Evolutionary conservation across 306 rosid genomes (phyloP).

Genomic region (Cicer cuneatum): DNA sequence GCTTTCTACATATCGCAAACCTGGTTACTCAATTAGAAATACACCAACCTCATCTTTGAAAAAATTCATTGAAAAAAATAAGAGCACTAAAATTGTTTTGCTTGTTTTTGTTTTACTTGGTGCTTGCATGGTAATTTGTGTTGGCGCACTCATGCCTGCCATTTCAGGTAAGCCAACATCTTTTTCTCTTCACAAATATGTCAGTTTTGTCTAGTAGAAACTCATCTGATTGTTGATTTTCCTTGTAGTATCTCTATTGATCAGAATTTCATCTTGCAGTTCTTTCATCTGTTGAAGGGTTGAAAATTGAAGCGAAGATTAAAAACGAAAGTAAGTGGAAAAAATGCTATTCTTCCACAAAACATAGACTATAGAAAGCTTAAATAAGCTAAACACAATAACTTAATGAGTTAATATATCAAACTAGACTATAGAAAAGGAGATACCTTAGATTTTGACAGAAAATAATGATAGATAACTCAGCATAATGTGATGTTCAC

Average conservation of each 20-base stretch:
- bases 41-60: constrained; percentile 56
- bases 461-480: constrained; percentile 27
- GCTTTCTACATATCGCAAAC: constrained; percentile 67
- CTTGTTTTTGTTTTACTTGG: constrained; percentile 77
- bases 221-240: constrained; percentile 31
- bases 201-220: constrained; percentile 24
- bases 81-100: constrained; percentile 56
- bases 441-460: constrained; percentile 19
- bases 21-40: constrained; percentile 59
- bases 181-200: constrained; percentile 31
- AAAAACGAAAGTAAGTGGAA: constrained; percentile 59
- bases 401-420: not conserved
- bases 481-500: constrained; percentile 18
- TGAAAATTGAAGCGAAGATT: constrained; percentile 56
- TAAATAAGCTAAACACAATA: constrained; percentile 28
- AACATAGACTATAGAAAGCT: no score
- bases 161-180: constrained; percentile 61
- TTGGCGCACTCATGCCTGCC: constrained; percentile 78
- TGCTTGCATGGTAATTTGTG: constrained; percentile 79
- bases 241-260: constrained; percentile 44
- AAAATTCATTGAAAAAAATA: constrained; percentile 74
- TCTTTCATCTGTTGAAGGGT: constrained; percentile 73
- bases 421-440: constrained; percentile 16
- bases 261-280: constrained; percentile 62
- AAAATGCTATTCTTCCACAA: constrained; percentile 31